These are phyloP conservation scores for Apiospora aurea DNA, from an alignment of 2,329 filamentous ascomycete species.

Conservation along the genomic window DNA sequence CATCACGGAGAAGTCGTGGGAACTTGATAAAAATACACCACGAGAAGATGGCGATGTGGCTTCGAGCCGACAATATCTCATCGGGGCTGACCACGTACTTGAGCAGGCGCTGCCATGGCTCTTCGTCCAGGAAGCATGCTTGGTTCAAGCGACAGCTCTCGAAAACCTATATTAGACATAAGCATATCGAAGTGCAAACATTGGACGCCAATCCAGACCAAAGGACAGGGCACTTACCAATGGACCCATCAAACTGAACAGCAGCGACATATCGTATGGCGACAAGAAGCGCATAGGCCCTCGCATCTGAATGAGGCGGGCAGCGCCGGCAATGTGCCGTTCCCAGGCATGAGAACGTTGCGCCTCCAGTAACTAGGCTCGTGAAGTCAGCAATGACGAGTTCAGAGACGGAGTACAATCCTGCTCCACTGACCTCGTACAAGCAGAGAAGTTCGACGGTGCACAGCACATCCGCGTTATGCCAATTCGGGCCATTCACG, in stretches of 20 bases:
- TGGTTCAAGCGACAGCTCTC: constrained; percentile 25
- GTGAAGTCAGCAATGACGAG: not conserved
- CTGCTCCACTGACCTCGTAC: constrained; percentile 29
- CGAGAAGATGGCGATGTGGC: constrained; percentile 22
- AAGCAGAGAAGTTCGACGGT: constrained; percentile 30
- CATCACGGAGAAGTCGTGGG: constrained; percentile 24
- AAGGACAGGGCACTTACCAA: constrained; percentile 20
- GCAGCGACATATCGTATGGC: constrained; percentile 30
- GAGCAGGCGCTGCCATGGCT: constrained; percentile 29
- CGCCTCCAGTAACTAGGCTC: constrained; percentile 26
- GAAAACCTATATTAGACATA: constrained; percentile 20
- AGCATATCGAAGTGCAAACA: not conserved
- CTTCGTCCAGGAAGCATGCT: constrained; percentile 32
- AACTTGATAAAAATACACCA: constrained; percentile 24
- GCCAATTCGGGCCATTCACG: constrained; percentile 23
- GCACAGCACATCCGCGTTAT: constrained; percentile 28
- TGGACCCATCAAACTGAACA: constrained; percentile 24
- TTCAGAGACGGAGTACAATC: not conserved
- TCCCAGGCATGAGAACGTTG: constrained; percentile 27
- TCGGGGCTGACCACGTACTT: constrained; percentile 18
- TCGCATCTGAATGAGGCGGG: constrained; percentile 29
- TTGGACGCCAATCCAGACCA: no score
- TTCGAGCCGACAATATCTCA: constrained; percentile 21
- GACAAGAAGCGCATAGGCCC: constrained; percentile 29
- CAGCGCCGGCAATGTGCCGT: constrained; percentile 29